phyloP scores from a whole-genome alignment of 441 rosid species.

The Brassica balearica region DNA sequence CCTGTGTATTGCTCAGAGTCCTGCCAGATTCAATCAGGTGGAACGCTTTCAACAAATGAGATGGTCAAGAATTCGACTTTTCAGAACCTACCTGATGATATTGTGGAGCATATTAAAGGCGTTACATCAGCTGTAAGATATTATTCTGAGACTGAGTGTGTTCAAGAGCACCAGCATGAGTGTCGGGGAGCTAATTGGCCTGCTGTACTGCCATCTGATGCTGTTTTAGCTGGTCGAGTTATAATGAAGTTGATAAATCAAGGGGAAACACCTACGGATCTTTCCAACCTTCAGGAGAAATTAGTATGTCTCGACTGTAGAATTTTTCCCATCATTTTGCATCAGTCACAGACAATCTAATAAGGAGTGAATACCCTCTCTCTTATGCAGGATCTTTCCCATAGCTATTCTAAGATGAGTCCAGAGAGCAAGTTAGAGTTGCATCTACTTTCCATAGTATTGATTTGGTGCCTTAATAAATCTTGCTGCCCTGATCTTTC shows the following conservation, averaged over 20 bases:
- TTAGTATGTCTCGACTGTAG: slow-evolving; percentile 50
- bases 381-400: slow-evolving; percentile 64
- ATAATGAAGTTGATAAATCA: slow-evolving; percentile 59
- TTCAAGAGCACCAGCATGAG: slow-evolving; percentile 87
- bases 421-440: slow-evolving; percentile 80
- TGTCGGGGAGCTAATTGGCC: slow-evolving; percentile 88
- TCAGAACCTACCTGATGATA: slow-evolving; percentile 43
- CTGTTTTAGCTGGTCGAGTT: slow-evolving; percentile 82
- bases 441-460: slow-evolving; percentile 69
- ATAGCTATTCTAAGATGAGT: slow-evolving; percentile 60
- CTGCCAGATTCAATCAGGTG: slow-evolving; percentile 72
- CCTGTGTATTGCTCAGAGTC: slow-evolving; percentile 80
- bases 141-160: slow-evolving; percentile 42
- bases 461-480: slow-evolving; percentile 66
- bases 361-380: slow-evolving; percentile 35
- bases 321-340: slow-evolving; percentile 8
- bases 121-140: slow-evolving; percentile 40
- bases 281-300: slow-evolving; percentile 44
- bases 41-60: slow-evolving; percentile 41
- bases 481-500: slow-evolving; percentile 58
- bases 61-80: slow-evolving; percentile 32
- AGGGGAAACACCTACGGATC: slow-evolving; percentile 44
- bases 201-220: slow-evolving; percentile 70
- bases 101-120: slow-evolving; percentile 54
- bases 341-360: slow-evolving; percentile 13